Evolutionary conservation across 1,284 basidiomycete genomes (phyloP), one percentile per base, ranked within the genome.

Genomic region (Rhodotorula sp.): DNA sequence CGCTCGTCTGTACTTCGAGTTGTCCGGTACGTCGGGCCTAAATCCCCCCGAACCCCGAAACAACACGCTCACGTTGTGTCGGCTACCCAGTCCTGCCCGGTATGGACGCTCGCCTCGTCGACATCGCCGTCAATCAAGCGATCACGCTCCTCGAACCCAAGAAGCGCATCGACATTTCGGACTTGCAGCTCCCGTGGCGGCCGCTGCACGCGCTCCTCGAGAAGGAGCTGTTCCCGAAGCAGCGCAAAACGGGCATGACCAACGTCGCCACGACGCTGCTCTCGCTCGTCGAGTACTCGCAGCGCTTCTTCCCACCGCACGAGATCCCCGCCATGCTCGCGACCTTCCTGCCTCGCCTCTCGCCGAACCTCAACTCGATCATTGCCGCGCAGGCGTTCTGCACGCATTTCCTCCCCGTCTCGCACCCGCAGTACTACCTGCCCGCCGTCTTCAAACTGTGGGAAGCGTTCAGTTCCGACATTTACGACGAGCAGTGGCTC

Each of bases 261-360:
- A 89, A 89, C 82, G 83, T 90, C 30, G 86, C 89, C n/a, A 89
- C 87, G 83, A 89, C 86, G 71, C 89, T 93, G 84, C 89, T 93
- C 37, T 91, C 90, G 79, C 85, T 97, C 70, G 91, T 93, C 48
- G 89, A 93, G 75, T 86, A 85, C 75, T 86, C 87, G 53, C 88
- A 91, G 75, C 85, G 91, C 57, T 97, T 97, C 85, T 98, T 95
- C 82, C 89, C 94, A 76, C 91, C 94, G 15, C 86, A 88, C 63
- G 91, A 93, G 61, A 90, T 91, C 59, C 88, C 91, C 75, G 90
- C 91, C 74, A 98, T 99, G 91, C 87, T 99, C 37, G 84, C 87
- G 44, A 85, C 85, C 3, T 89, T 93, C 77, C 75, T 92, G 22
- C 88, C 89, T 12, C 80, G 86, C 30, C 77, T 89, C 24, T 74